Percentiles rank a stretch among this genome's conserved stretches.
phyloP scores from a whole-genome alignment of 2,329 filamentous ascomycete species.

The Aureobasidium sp. region DNA sequence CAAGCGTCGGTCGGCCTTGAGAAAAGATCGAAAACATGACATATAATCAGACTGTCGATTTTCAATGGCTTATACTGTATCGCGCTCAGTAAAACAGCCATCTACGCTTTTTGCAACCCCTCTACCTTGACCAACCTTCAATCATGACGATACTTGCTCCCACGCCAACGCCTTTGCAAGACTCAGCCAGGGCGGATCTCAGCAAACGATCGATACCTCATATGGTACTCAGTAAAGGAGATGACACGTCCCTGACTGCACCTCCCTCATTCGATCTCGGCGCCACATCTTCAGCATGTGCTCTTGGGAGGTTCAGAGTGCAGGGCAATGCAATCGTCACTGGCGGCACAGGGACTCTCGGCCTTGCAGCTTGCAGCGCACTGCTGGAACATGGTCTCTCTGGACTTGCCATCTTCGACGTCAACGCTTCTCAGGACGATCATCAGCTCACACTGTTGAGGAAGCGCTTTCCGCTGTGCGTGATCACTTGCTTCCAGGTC shows the following conservation, averaged over 20 bases:
- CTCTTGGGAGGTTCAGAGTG: conserved; percentile 43
- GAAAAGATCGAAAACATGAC: no score
- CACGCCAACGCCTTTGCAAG: neutral
- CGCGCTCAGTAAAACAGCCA: neutral
- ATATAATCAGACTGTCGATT: neutral
- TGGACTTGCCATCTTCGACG: conserved; percentile 56
- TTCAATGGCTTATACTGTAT: no score
- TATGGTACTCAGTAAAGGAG: neutral
- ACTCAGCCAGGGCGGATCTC: conserved; percentile 5
- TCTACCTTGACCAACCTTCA: neutral
- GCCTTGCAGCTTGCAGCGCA: conserved; percentile 50
- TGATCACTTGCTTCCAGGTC: conserved; percentile 46
- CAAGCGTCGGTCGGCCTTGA: no score
- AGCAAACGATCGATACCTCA: conserved; percentile 12
- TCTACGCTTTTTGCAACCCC: neutral
- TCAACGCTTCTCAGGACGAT: conserved; percentile 36
- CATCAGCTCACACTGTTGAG: conserved; percentile 31
- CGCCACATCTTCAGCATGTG: conserved; percentile 18
- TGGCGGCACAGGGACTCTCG: conserved; percentile 59
- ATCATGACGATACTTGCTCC: neutral
- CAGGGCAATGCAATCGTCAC: conserved; percentile 55
- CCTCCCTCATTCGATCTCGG: neutral
- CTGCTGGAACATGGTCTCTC: conserved; percentile 61
- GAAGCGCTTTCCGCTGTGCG: conserved; percentile 48
- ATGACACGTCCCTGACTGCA: neutral